Evolutionary conservation across 2,329 filamentous ascomycete species (phyloP).

Genomic region (Colletotrichum godetiae): DNA sequence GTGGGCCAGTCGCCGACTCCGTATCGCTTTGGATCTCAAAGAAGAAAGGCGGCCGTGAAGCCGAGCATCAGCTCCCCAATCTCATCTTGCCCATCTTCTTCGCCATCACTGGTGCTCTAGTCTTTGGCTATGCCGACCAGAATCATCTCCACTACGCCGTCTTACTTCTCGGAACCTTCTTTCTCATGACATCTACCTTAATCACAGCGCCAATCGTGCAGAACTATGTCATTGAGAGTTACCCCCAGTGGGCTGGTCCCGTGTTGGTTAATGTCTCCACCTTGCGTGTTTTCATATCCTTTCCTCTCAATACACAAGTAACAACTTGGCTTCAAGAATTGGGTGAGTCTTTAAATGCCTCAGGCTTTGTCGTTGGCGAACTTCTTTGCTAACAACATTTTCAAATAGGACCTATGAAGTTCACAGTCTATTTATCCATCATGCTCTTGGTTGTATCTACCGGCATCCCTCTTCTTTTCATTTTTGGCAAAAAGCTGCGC

Average conservation of each 20-base stretch:
- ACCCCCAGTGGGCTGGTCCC: constrained; percentile 37
- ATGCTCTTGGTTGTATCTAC: background rate
- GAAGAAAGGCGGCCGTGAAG: background rate
- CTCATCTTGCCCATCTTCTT: background rate
- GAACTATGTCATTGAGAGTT: constrained; percentile 47
- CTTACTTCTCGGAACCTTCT: background rate
- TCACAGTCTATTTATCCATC: background rate
- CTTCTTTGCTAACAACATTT: background rate
- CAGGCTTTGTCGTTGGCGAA: background rate
- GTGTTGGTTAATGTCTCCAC: background rate
- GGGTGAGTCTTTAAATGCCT: background rate
- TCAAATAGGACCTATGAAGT: background rate
- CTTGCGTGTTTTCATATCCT: background rate
- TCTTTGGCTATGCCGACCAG: background rate
- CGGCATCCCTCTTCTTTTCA: background rate
- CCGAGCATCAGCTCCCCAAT: background rate
- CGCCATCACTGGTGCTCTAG: background rate
- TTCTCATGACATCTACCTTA: constrained; percentile 42
- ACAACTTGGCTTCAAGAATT: background rate
- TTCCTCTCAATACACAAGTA: background rate
- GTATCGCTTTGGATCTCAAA: background rate
- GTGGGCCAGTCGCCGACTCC: background rate
- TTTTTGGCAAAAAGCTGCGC: background rate
- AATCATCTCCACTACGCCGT: background rate
- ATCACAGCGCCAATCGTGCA: constrained; percentile 41